Percentiles rank a stretch among this genome's conserved stretches.
Evolutionary conservation across 169 alveolate genomes (phyloP).

Genomic region (Sarcocystis neurona): DNA sequence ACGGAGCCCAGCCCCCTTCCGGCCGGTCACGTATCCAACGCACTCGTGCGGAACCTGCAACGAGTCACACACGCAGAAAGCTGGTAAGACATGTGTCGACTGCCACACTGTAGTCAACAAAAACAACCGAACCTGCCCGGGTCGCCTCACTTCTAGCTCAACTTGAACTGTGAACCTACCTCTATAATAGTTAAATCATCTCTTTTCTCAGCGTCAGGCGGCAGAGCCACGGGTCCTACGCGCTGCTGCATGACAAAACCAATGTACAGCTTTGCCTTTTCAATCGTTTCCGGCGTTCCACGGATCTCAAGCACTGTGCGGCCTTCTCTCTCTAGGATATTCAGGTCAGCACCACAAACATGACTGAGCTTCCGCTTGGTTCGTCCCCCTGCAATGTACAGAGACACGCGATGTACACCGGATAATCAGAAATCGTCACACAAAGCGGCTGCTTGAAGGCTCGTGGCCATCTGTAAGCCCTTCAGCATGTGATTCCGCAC

Average conservation of each 20-base stretch:
- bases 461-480: not conserved
- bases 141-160: not conserved
- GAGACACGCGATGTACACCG: no score
- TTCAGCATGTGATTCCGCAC: not conserved
- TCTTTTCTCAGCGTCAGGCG: slow-evolving; percentile 65
- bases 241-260: slow-evolving; percentile 73
- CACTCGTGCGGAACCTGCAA: slow-evolving; percentile 64
- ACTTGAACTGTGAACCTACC: slow-evolving; percentile 6
- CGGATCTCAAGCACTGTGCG: slow-evolving; percentile 67
- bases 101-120: not conserved
- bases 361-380: slow-evolving; percentile 61
- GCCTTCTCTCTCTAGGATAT: slow-evolving; percentile 52
- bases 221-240: slow-evolving; percentile 75
- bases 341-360: slow-evolving; percentile 61
- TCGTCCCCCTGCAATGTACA: slow-evolving; percentile 58
- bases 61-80: not conserved
- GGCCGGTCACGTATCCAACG: slow-evolving; percentile 76
- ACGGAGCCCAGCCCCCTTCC: slow-evolving; percentile 72
- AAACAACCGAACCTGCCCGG: no score
- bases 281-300: slow-evolving; percentile 67
- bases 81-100: not conserved
- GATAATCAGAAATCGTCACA: not conserved
- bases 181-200: slow-evolving; percentile 69
- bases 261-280: slow-evolving; percentile 70
- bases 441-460: not conserved